Evolutionary conservation across 805 yeast species (phyloP).

Genomic region (Hagleromyces aurorensis): DNA sequence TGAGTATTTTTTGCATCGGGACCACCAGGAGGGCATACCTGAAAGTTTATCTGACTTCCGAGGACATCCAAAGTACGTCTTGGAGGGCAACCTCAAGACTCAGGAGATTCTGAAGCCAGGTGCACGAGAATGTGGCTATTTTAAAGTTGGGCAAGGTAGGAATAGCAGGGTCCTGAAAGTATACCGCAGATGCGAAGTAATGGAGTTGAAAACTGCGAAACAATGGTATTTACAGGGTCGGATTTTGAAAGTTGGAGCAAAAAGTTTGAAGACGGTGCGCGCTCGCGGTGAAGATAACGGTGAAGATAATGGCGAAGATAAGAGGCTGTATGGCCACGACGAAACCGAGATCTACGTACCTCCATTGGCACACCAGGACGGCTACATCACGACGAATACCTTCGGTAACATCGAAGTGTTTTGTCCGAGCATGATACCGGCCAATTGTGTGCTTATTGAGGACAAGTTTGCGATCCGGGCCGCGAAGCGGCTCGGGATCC

Average conservation of each 20-base stretch:
- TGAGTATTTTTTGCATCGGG: conserved; percentile 36
- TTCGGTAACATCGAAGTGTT: conserved; percentile 83
- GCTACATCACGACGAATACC: conserved; percentile 63
- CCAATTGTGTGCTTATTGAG: conserved; percentile 57
- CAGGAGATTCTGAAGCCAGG: conserved; percentile 67
- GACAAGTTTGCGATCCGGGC: conserved; percentile 56
- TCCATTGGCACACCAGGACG: conserved; percentile 51
- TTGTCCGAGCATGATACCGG: conserved; percentile 73
- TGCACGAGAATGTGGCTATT: conserved; percentile 59
- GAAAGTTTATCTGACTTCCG: conserved; percentile 72
- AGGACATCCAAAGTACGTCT: conserved; percentile 77
- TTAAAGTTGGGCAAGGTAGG: conserved; percentile 38
- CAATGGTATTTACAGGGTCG: conserved; percentile 86
- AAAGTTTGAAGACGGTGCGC: conserved; percentile 43
- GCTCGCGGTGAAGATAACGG: conserved; percentile 30
- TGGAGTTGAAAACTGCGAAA: conserved; percentile 57
- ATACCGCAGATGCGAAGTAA: conserved; percentile 59
- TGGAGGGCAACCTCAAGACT: conserved; percentile 64
- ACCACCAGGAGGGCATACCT: conserved; percentile 80
- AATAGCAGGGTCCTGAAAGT: conserved; percentile 47
- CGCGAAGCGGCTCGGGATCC: conserved; percentile 60
- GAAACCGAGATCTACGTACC: conserved; percentile 72
- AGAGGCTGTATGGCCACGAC: conserved; percentile 62
- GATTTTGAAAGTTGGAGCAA: conserved; percentile 59
- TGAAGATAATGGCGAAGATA: conserved; percentile 49